Conservation (phyloP, 2,329 filamentous ascomycete species). For the Hypoxylon sp. region DNA sequence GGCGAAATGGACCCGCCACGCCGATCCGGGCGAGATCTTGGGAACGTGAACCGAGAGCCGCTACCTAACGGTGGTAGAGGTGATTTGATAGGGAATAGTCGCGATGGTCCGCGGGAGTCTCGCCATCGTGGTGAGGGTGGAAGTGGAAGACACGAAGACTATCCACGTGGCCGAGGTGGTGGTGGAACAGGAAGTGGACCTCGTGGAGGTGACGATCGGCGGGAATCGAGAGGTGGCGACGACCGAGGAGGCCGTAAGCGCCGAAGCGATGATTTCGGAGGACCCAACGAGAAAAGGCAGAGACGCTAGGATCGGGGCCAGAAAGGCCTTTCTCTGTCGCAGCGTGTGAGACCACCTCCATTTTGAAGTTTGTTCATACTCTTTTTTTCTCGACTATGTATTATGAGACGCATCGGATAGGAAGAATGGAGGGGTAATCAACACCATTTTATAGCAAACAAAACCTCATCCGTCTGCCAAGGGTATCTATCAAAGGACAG, state of each 20-base stretch:
- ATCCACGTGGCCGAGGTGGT: slow-evolving; percentile 44
- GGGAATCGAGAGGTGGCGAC: slow-evolving; percentile 49
- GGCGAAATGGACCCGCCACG: slow-evolving; percentile 44
- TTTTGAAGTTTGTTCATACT: slow-evolving; percentile 21
- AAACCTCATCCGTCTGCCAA: slow-evolving; percentile 22
- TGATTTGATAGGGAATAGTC: slow-evolving; percentile 40
- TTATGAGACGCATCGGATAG: slow-evolving; percentile 34
- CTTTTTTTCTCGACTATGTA: slow-evolving; percentile 36
- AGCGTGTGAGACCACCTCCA: slow-evolving; percentile 21
- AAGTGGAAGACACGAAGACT: slow-evolving; percentile 46
- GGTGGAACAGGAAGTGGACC: slow-evolving; percentile 47
- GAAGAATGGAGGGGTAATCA: slow-evolving; percentile 21
- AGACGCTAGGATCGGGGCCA: slow-evolving; percentile 51
- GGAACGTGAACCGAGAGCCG: slow-evolving; percentile 34
- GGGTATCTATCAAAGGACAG: too few species aligned
- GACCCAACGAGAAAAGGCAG: slow-evolving; percentile 59
- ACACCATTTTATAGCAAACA: slow-evolving; percentile 31
- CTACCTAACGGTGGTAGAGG: slow-evolving; percentile 32
- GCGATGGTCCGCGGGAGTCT: slow-evolving; percentile 43
- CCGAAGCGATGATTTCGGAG: slow-evolving; percentile 58
- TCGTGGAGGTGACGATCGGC: slow-evolving; percentile 49
- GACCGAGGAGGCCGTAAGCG: slow-evolving; percentile 52
- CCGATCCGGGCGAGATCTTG: slow-evolving; percentile 42
- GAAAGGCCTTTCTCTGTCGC: slow-evolving; percentile 22
- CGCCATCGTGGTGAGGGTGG: slow-evolving; percentile 45